Percentiles rank a stretch among this genome's conserved stretches.
Conservation (phyloP, 257 asterid species). For the Solanum acaule region DNA sequence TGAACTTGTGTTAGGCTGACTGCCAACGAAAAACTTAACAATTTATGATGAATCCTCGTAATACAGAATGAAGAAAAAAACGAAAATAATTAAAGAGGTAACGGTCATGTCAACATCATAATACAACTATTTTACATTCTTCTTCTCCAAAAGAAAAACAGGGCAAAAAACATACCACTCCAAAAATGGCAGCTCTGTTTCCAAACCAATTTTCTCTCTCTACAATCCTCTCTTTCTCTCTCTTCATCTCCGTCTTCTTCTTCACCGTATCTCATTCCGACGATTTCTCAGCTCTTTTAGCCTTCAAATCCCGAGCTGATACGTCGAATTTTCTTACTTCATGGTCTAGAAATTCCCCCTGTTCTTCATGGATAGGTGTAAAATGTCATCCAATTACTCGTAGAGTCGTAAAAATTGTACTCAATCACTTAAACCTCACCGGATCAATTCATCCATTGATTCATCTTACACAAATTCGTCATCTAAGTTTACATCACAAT, state of each 20-base stretch:
- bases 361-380: conserved; percentile 25
- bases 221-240: not conserved
- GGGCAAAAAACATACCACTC: not conserved
- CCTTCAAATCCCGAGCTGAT: conserved; percentile 13
- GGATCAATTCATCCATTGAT: conserved; percentile 15
- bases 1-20: not conserved
- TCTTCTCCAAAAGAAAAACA: not conserved
- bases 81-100: not conserved
- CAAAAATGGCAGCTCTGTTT: not conserved
- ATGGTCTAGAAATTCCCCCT: conserved; percentile 12
- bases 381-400: conserved; percentile 10
- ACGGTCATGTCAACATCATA: not conserved
- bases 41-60: not conserved
- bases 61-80: not conserved
- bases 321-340: conserved; percentile 22
- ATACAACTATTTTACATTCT: not conserved
- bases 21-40: not conserved
- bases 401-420: conserved; percentile 19
- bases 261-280: not conserved
- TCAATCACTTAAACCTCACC: conserved; percentile 8
- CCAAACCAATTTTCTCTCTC: not conserved
- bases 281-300: conserved; percentile 10
- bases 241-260: not conserved
- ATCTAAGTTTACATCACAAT: conserved; percentile 24
- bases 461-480: conserved; percentile 19